Base-by-base conservation (phyloP, 305 asterid species). In the Coffea humblotiana region DNA sequence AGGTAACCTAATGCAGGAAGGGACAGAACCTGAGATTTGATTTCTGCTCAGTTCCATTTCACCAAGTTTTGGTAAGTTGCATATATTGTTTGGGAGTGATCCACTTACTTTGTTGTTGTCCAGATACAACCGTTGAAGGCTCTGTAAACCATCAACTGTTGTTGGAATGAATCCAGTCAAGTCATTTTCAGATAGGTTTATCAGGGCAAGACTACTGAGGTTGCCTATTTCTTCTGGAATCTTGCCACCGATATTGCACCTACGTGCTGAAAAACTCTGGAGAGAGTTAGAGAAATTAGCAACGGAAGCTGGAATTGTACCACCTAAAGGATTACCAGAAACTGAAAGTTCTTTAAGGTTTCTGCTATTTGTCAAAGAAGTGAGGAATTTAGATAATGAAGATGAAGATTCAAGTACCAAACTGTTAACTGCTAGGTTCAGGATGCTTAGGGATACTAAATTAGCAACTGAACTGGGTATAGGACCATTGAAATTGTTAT, bases 401-500 rank as follows among this genome's bases (percentile, higher is more conserved):
- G 82, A 73, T 29, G 61, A 14, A 12, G 85, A 65, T 51, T 71
- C 81, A 68, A n/a, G 27, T 29, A 72, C 72, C 73, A 89, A 74
- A 0, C 45, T 23, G 66, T 85, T 85, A 23, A 14, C 23, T 0
- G 4, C 70, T 19, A 87, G 80, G 71, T 49, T 16, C 3, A 89
- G 60, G 54, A 66, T 4, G 32, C 74, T 23, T 27, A 87, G 88
- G 19, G 72, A 27, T 67, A 76, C 61, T 71, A 87, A 75, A 69
- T 82, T 77, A 32, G 87, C 88, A 25, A 87, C 71, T 29, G 88
- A 78, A 61, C 70, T 72, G 27, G 90, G 89, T 78, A 88, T 78
- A 13, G 76, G 77, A 47, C 89, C 89, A 0, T 78, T 78, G 75
- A 85, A 87, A 71, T 68, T 75, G 78, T 89, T 89, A 76, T 2